phyloP scores from a whole-genome alignment of 2,329 filamentous ascomycete species.

The Colletotrichum sp. region DNA sequence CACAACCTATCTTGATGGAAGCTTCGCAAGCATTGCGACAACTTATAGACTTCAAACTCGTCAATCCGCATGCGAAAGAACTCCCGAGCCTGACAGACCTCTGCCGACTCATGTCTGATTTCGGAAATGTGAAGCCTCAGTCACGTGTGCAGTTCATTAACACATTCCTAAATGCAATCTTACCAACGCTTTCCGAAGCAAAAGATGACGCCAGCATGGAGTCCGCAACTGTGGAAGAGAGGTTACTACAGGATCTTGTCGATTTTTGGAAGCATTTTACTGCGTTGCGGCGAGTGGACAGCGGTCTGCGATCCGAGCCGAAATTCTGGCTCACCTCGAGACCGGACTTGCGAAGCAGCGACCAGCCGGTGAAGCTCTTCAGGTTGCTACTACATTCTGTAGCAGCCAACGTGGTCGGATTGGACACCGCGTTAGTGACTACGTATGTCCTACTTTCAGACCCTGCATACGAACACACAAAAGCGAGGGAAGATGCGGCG shows the following conservation, averaged over 20 bases:
- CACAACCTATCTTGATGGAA: background rate
- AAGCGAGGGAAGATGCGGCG: background rate
- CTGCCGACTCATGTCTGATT: conserved; percentile 11
- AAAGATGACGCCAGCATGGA: background rate
- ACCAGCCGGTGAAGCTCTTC: conserved; percentile 2
- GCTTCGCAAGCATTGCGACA: background rate
- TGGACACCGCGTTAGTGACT: conserved; percentile 9
- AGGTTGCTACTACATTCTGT: background rate
- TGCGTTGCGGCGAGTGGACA: conserved; percentile 32
- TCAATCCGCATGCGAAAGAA: background rate
- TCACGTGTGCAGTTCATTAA: conserved; percentile 5
- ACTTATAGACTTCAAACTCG: conserved; percentile 3
- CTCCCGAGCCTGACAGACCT: conserved; percentile 7
- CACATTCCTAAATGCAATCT: background rate
- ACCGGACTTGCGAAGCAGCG: conserved; percentile 27
- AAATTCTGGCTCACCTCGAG: conserved; percentile 35
- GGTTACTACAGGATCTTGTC: conserved; percentile 31
- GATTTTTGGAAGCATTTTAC: conserved; percentile 42
- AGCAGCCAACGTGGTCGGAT: background rate
- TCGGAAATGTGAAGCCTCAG: background rate
- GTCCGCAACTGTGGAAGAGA: background rate
- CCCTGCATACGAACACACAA: background rate
- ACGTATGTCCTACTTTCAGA: conserved; percentile 20
- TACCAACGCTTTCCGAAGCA: background rate
- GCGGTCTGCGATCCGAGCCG: background rate